These are phyloP conservation scores for Tolypocladium guangdongense DNA, from an alignment of 2,329 filamentous ascomycete genomes.

Conservation along the genomic window DNA sequence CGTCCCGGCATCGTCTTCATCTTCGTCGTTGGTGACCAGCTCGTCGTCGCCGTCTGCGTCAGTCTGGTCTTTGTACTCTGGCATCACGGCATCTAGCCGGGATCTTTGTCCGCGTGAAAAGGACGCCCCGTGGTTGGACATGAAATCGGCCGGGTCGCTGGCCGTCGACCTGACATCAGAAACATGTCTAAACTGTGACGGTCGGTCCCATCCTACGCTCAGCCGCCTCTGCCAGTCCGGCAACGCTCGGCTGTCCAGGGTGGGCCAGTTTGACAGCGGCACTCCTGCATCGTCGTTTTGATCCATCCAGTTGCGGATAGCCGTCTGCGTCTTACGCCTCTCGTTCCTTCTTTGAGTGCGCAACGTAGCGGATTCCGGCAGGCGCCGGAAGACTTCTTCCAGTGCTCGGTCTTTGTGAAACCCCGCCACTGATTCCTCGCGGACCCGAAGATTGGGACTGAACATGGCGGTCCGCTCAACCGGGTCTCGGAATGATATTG, in stretches of 20 bases:
- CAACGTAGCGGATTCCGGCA: slow-evolving; percentile 53
- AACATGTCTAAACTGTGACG: slow-evolving; percentile 35
- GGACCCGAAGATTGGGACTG: slow-evolving; percentile 58
- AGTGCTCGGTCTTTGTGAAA: slow-evolving; percentile 83
- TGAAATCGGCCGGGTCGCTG: slow-evolving; percentile 53
- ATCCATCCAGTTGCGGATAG: slow-evolving; percentile 88
- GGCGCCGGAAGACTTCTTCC: slow-evolving; percentile 78
- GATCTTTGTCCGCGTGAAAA: slow-evolving; percentile 23
- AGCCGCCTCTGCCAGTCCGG: slow-evolving; percentile 41
- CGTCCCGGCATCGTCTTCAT: slow-evolving; percentile 44
- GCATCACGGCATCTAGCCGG: slow-evolving; percentile 20
- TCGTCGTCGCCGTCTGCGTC: slow-evolving; percentile 88
- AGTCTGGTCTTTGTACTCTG: slow-evolving; percentile 50
- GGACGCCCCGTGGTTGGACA: slow-evolving; percentile 38
- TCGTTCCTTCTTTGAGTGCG: slow-evolving; percentile 51
- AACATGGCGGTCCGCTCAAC: slow-evolving; percentile 52
- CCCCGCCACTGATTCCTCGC: slow-evolving; percentile 79
- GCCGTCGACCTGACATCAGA: slow-evolving; percentile 49
- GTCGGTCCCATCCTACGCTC: slow-evolving; percentile 38
- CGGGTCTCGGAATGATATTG: slow-evolving; percentile 48
- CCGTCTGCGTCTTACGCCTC: slow-evolving; percentile 64
- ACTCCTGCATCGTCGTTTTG: slow-evolving; percentile 43
- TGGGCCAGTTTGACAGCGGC: slow-evolving; percentile 37
- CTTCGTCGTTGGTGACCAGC: slow-evolving; percentile 70
- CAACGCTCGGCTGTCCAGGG: slow-evolving; percentile 31